Percentiles rank a stretch among this genome's conserved stretches.
phyloP scores from a whole-genome alignment of 306 rosid species.

The Arachis hypogaea region DNA sequence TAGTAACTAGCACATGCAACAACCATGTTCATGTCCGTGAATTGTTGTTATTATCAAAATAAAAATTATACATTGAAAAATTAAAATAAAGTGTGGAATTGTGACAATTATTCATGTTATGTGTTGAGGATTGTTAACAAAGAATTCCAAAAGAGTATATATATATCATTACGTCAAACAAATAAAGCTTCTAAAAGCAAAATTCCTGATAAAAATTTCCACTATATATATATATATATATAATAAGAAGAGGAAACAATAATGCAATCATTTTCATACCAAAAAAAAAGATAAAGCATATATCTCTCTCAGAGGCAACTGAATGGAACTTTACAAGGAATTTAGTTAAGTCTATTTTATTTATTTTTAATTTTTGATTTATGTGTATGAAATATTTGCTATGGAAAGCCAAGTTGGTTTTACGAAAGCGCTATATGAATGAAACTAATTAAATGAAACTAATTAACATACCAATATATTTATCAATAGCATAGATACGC shows the following conservation, averaged over 20 bases:
- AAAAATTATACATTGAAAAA: background rate
- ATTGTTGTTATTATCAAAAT: too few species aligned
- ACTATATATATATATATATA: background rate
- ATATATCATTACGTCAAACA: too few species aligned
- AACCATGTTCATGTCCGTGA: too few species aligned
- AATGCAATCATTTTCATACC: conserved; percentile 13
- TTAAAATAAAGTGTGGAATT: background rate
- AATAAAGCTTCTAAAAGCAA: too few species aligned
- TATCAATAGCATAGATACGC: too few species aligned
- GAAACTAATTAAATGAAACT: background rate
- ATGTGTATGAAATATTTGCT: background rate
- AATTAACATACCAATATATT: too few species aligned
- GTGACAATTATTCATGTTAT: conserved; percentile 31
- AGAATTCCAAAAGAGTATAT: too few species aligned
- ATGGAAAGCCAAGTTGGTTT: background rate
- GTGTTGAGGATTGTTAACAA: background rate
- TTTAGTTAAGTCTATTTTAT: too few species aligned
- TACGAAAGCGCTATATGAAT: background rate
- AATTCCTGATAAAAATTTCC: too few species aligned
- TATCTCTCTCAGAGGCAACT: background rate
- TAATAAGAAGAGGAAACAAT: conserved; percentile 30
- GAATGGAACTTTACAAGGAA: too few species aligned
- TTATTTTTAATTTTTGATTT: too few species aligned
- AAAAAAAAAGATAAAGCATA: conserved; percentile 27
- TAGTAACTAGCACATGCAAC: too few species aligned